phyloP scores from a whole-genome alignment of 192 early-diverging fungal species.

The Lobulomyces angularis region DNA sequence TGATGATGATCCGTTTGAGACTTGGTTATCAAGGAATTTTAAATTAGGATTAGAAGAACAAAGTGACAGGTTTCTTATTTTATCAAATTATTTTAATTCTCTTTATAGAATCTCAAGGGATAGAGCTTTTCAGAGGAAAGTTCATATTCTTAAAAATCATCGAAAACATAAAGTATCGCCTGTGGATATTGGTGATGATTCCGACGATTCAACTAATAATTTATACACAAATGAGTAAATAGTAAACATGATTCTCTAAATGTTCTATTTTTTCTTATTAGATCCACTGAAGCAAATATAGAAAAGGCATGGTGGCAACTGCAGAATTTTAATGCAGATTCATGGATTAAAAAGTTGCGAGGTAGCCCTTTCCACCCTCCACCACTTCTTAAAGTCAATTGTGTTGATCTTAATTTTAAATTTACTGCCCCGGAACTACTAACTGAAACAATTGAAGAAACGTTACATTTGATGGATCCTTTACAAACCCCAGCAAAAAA shows the following conservation, averaged over 20 bases:
- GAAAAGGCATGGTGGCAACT: conserved; percentile 32
- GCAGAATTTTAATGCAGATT: conserved; percentile 34
- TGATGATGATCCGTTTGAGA: conserved; percentile 31
- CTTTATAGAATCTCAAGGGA: conserved; percentile 22
- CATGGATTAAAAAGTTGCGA: conserved; percentile 22
- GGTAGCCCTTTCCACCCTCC: neutral
- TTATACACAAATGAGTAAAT: neutral
- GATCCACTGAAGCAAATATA: conserved; percentile 8
- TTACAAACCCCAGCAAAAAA: conserved; percentile 22
- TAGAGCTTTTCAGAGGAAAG: conserved; percentile 35
- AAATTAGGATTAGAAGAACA: conserved; percentile 25
- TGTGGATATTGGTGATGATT: neutral
- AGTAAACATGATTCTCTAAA: neutral
- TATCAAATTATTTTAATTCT: too few relatives aligned
- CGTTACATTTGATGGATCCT: conserved; percentile 30
- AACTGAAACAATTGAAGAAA: conserved; percentile 21
- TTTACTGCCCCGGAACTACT: conserved; percentile 3
- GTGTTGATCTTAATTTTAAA: conserved; percentile 1
- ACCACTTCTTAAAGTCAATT: neutral
- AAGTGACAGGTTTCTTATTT: too few relatives aligned
- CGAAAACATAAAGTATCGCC: neutral
- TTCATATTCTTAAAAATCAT: conserved; percentile 13
- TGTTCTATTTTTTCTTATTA: conserved; percentile 8
- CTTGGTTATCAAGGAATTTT: conserved; percentile 24
- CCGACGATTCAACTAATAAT: neutral